phyloP scores from a whole-genome alignment of 441 rosid genomes.

The Gossypium armourianum region DNA sequence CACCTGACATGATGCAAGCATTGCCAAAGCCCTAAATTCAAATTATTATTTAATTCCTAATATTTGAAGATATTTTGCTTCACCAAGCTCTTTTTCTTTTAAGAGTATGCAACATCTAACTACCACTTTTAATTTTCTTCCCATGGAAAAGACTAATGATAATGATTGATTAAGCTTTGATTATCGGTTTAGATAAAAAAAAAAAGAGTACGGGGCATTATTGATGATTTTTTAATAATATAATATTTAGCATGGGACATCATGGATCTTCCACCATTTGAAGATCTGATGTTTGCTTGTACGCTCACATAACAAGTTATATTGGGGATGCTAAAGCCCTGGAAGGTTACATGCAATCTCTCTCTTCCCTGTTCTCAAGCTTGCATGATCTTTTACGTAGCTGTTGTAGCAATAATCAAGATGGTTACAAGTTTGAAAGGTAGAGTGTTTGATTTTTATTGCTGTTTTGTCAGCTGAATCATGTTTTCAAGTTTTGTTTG shows the following conservation, averaged over 20 bases:
- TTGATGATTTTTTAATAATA: neutral
- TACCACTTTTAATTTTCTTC: neutral
- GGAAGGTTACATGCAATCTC: too few relatives aligned
- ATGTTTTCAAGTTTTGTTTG: slow-evolving; percentile 3
- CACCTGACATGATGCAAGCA: neutral
- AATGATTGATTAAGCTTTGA: neutral
- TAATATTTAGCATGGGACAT: neutral
- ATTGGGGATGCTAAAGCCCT: neutral
- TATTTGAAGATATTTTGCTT: neutral
- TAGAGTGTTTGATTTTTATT: neutral
- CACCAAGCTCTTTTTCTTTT: too few relatives aligned
- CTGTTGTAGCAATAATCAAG: neutral
- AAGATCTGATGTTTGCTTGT: neutral
- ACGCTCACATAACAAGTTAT: neutral
- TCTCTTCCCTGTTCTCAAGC: too few relatives aligned
- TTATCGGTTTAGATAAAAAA: too few relatives aligned
- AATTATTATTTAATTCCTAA: neutral
- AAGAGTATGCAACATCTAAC: neutral
- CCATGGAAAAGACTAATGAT: neutral
- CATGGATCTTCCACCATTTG: neutral
- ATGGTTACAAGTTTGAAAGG: neutral
- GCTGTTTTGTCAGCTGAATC: neutral
- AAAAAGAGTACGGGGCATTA: neutral
- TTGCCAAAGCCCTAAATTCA: neutral
- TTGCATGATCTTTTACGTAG: neutral